A percentile compares a stretch with the other conserved stretches of the same genome.
These are phyloP conservation scores for Ceratocystiopsis minuta DNA, from an alignment of 2,329 filamentous ascomycete genomes.

Conservation along the genomic window DNA sequence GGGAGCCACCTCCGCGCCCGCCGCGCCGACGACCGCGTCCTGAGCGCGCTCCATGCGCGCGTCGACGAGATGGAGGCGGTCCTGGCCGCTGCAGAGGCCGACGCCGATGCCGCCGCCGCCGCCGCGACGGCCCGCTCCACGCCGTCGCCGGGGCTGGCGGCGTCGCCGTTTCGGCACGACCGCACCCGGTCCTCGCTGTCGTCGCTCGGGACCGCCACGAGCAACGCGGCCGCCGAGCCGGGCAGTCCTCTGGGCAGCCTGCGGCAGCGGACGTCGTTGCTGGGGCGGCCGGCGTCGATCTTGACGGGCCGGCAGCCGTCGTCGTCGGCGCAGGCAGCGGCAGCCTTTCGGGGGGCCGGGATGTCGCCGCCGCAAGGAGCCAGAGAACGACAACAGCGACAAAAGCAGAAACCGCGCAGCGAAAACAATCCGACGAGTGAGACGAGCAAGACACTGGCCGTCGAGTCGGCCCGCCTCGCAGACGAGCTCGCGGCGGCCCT, in stretches of 20 bases:
- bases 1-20: not conserved
- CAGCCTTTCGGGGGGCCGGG: too few relatives aligned
- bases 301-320: too few relatives aligned
- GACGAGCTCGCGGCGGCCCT: slow-evolving; percentile 31
- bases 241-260: too few relatives aligned
- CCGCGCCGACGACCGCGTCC: slow-evolving; percentile 1
- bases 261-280: too few relatives aligned
- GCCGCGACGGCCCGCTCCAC: too few relatives aligned
- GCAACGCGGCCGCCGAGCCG: too few relatives aligned
- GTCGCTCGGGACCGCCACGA: too few relatives aligned
- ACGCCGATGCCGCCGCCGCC: slow-evolving; percentile 1
- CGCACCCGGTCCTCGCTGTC: not conserved
- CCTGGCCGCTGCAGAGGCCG: slow-evolving; percentile 8
- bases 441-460: slow-evolving; percentile 14
- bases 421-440: slow-evolving; percentile 9
- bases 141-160: too few relatives aligned
- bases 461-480: slow-evolving; percentile 18
- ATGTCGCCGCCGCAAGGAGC: too few relatives aligned
- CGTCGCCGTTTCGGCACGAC: not conserved
- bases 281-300: too few relatives aligned
- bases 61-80: slow-evolving; percentile 25
- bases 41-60: slow-evolving; percentile 21
- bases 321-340: too few relatives aligned
- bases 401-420: not conserved
- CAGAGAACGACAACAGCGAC: not conserved